Base-by-base conservation (phyloP, 441 rosid genomes). In the Euphorbia celastroides region DNA sequence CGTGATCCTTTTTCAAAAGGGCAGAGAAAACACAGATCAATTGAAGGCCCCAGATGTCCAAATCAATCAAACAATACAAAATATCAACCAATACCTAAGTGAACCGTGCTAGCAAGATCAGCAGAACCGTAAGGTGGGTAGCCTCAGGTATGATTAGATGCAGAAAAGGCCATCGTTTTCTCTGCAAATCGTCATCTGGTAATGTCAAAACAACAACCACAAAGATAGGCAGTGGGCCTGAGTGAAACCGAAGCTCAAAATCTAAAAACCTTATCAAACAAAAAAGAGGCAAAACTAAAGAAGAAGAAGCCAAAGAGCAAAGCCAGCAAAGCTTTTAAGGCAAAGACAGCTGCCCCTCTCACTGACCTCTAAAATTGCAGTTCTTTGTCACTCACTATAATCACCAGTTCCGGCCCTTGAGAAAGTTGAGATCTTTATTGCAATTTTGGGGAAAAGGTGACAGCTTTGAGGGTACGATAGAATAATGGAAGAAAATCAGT, bases 281-380 rank as follows among this genome's bases (percentile, higher is more conserved):
- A 0, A 75, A 69, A 60, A 12, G 23, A 31, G 55, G 54, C 42
- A 62, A 44, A 64, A 57, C n/a, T n/a, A n/a, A n/a, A n/a, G n/a
- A n/a, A n/a, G n/a, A n/a, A n/a, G n/a, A n/a, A n/a, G n/a, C n/a
- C n/a, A n/a, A 70, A 67, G 56, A 62, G 70, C 52, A 60, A 32
- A 70, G 44, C 63, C 66, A 14, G 62, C 52, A 46, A 55, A 69
- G 66, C 81, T 66, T 64, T 69, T 78, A 61, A 68, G 70, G 59
- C 32, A 7, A 62, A 59, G 88, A 74, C 88, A 87, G 80, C 84
- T 83, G 84, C 78, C 72, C 50, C 70, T 61, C 85, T 79, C 74
- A 65, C 69, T 32, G 11, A 19, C 26, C 54, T 19, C 14, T 70
- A 62, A 4, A 38, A 72, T 64, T 41, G 38, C 63, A 38, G 17